A percentile compares a stretch with the other conserved stretches of the same genome.
Evolutionary conservation across 2,329 filamentous ascomycete genomes (phyloP).

Genomic region (Hortaea werneckii): DNA sequence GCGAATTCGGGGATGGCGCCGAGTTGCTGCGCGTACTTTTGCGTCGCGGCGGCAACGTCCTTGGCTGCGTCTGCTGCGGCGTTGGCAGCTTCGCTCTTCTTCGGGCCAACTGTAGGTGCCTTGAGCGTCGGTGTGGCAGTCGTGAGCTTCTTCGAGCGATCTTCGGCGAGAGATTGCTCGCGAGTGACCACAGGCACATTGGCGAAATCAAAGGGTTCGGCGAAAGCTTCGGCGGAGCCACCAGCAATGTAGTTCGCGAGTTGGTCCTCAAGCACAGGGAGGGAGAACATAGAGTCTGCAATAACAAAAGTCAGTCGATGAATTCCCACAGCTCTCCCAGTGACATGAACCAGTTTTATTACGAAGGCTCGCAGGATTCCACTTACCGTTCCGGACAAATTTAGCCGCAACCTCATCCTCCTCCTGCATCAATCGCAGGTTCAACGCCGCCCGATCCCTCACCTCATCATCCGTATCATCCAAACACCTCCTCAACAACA

Average conservation of each 20-base stretch:
- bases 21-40: constrained; percentile 82
- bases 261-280: constrained; percentile 92
- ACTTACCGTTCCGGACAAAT: constrained; percentile 82
- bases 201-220: constrained; percentile 77
- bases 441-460: constrained; percentile 85
- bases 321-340: not conserved
- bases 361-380: not conserved
- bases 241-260: constrained; percentile 96
- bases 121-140: constrained; percentile 88
- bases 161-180: constrained; percentile 91
- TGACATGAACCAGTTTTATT: not conserved
- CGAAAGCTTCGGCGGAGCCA: constrained; percentile 76
- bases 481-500: constrained; percentile 83
- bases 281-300: constrained; percentile 84
- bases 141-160: constrained; percentile 93
- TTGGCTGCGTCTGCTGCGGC: constrained; percentile 63
- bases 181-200: constrained; percentile 87
- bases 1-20: constrained; percentile 84
- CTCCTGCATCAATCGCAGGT: constrained; percentile 82
- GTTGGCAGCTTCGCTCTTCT: constrained; percentile 57
- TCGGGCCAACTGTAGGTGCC: constrained; percentile 74
- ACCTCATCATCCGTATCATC: constrained; percentile 98
- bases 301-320: not conserved
- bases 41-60: constrained; percentile 66
- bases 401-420: constrained; percentile 67